Evolutionary conservation across 2,329 filamentous ascomycete species (phyloP), one percentile per base, ranked within the genome.

Genomic region (Fusarium floridanum): DNA sequence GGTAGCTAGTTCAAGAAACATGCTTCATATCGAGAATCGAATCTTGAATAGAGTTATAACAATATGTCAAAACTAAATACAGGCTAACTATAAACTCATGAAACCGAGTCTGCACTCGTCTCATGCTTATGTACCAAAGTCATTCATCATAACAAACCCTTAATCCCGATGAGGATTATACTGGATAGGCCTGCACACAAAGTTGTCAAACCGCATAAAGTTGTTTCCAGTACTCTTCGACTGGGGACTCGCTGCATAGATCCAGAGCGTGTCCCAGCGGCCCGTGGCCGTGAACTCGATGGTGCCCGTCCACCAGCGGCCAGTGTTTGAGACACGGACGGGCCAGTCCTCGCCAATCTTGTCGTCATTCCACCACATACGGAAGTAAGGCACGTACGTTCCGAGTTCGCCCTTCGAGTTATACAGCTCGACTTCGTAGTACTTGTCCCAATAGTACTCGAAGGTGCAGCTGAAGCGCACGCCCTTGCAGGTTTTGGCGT

Each of bases 401-500:
- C 0, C 3, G 29, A 10, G 7, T 4, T 20, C 16, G 5, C 22
- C 60, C 17, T 50, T 5, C 2, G 41, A 61, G 8, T n/a, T n/a
- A 7, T 2, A 4, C 2, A 55, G 48, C 22, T 53, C 10, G 6
- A 36, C 32, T 1, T n/a, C 0, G 20, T 67, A 64, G 12, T 50
- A 59, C 22, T 64, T 62, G 29, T 70, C 57, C 43, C 68, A 59
- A 41, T 64, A 70, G 37, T 62, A 68, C 5, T 70, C 36, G n/a
- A 55, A 70, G 20, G 39, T 59, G 50, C 67, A 70, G 2, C 12
- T 4, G 14, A 70, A 70, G 16, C 48, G 63, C 1, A 70, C 65
- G 12, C 36, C 65, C 29, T 45, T 56, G 65, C 65, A 70, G 5
- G 65, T 45, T 8, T 6, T 36, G 6, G 53, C 16, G 29, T 70